These are phyloP conservation scores for Alternaria sp. DNA, from an alignment of 2,329 filamentous ascomycete genomes.

Conservation along the genomic window DNA sequence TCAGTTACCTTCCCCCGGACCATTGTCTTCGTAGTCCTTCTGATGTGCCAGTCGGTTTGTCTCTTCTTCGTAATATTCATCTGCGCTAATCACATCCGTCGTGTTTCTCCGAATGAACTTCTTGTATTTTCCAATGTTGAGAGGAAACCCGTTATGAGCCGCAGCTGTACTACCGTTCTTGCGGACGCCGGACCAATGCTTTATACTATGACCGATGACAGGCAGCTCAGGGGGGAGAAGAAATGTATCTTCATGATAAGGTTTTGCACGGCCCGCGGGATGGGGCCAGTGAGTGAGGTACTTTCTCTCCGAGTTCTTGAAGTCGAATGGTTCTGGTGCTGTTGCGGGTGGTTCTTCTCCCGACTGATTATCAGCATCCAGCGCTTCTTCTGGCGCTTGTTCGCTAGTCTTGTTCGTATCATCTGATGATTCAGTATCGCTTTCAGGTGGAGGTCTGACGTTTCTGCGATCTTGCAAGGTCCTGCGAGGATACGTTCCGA, in stretches of 20 bases:
- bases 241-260: neutral
- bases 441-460: neutral
- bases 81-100: neutral
- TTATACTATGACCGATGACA: conserved; percentile 19
- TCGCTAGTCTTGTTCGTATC: neutral
- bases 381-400: neutral
- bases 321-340: neutral
- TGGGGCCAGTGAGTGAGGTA: neutral
- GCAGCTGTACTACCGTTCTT: conserved; percentile 6
- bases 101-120: conserved; percentile 6
- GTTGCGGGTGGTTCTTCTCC: neutral
- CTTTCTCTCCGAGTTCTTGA: neutral
- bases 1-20: neutral
- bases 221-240: conserved; percentile 16
- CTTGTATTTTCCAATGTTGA: conserved; percentile 16
- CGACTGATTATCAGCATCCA: neutral
- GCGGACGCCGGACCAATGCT: conserved; percentile 22
- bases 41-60: neutral
- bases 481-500: conserved; percentile 21
- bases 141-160: conserved; percentile 16
- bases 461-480: conserved; percentile 8
- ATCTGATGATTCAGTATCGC: neutral
- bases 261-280: neutral
- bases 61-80: neutral
- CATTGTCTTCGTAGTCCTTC: neutral